phyloP scores from a whole-genome alignment of 306 rosid species.

The Alnus rubra region DNA sequence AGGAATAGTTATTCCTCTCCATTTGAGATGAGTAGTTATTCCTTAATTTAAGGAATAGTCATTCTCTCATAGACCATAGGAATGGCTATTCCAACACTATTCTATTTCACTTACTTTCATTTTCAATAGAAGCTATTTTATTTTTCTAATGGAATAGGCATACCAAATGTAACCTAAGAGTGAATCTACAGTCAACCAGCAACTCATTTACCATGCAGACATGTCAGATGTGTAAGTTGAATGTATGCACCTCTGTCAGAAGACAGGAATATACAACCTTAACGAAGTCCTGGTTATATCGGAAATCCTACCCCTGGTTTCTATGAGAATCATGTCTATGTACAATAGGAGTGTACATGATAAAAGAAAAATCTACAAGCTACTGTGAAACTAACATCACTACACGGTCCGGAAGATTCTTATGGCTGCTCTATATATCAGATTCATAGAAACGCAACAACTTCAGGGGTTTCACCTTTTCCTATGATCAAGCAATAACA shows the following conservation, averaged over 20 bases:
- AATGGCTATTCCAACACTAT: too few relatives aligned
- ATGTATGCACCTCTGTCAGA: constrained; percentile 10
- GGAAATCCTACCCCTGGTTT: constrained; percentile 24
- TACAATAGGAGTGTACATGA: constrained; percentile 13
- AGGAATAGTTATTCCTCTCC: too few relatives aligned
- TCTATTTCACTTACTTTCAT: too few relatives aligned
- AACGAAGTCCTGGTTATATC: constrained; percentile 21
- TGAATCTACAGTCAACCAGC: constrained; percentile 10
- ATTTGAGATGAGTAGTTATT: too few relatives aligned
- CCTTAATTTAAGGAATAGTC: too few relatives aligned
- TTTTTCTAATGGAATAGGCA: too few relatives aligned
- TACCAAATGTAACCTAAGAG: not conserved
- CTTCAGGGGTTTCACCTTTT: constrained; percentile 67
- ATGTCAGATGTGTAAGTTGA: constrained; percentile 25
- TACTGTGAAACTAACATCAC: constrained; percentile 1
- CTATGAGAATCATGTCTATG: constrained; percentile 10
- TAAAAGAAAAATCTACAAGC: not conserved
- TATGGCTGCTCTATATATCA: constrained; percentile 30
- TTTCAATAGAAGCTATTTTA: too few relatives aligned
- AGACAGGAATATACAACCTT: constrained; percentile 41
- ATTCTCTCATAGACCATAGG: too few relatives aligned
- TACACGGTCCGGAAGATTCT: constrained; percentile 20
- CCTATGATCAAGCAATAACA: constrained; percentile 48
- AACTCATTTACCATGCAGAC: constrained; percentile 28
- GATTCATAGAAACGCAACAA: constrained; percentile 76